phyloP scores from a whole-genome alignment of 148 eudicot species.

The Gaultheria prostrata region DNA sequence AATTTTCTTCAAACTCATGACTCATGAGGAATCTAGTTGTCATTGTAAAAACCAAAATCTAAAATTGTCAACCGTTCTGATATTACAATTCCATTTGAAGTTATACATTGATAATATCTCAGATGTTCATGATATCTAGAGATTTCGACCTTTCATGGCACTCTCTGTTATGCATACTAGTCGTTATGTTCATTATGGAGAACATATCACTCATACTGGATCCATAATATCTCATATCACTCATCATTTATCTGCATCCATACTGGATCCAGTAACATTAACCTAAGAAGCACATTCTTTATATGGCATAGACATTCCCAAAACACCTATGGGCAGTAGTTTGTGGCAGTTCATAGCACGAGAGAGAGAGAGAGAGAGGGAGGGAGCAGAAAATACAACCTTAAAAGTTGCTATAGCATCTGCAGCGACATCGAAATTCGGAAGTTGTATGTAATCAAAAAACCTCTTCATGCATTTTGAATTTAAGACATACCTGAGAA shows the following conservation, averaged over 20 bases:
- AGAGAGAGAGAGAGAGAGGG: background rate
- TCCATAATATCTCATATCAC: too few species aligned
- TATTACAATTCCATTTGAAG: background rate
- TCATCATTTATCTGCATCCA: background rate
- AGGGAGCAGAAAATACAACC: constrained; percentile 33
- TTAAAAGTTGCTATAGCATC: constrained; percentile 97
- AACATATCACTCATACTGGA: too few species aligned
- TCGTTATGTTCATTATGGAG: too few species aligned
- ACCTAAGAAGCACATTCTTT: background rate
- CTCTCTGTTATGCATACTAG: background rate
- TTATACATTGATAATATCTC: background rate
- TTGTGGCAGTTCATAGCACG: background rate
- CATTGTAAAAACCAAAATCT: background rate
- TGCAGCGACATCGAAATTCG: constrained; percentile 94
- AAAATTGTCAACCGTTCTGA: background rate
- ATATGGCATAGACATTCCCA: background rate
- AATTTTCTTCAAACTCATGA: background rate
- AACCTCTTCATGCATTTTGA: constrained; percentile 88
- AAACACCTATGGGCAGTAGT: background rate
- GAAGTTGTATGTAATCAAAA: constrained; percentile 82
- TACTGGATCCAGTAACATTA: background rate
- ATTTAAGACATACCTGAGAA: constrained; percentile 74
- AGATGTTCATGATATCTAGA: background rate
- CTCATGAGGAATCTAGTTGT: background rate
- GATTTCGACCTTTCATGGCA: background rate